These are phyloP conservation scores for Penicillium parvum DNA, from an alignment of 495 filamentous ascomycete genomes.

Conservation along the genomic window DNA sequence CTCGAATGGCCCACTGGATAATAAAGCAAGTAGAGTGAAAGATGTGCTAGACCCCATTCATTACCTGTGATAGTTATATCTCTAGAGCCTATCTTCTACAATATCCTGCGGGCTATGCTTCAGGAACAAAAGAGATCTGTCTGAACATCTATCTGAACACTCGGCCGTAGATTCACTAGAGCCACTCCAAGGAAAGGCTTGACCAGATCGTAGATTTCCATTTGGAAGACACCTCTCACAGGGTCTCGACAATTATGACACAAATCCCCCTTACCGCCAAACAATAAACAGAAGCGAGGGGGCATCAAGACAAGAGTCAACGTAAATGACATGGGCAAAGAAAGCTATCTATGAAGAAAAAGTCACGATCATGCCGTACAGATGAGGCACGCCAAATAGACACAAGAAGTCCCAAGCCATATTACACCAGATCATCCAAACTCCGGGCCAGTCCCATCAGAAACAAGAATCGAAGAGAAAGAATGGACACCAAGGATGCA, in stretches of 20 bases:
- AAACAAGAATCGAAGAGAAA: slow-evolving; percentile 9
- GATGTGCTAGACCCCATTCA: too few species aligned
- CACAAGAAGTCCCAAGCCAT: slow-evolving; percentile 8
- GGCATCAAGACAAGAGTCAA: not conserved
- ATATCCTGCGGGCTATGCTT: too few species aligned
- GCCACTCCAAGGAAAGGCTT: not conserved
- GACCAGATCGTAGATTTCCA: not conserved
- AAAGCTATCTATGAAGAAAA: slow-evolving; percentile 13
- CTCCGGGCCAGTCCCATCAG: slow-evolving; percentile 17
- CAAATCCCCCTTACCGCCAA: slow-evolving; percentile 5
- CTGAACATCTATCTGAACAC: too few species aligned
- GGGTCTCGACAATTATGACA: slow-evolving; percentile 8
- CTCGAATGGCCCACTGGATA: too few species aligned
- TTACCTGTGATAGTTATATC: too few species aligned
- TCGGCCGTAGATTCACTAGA: too few species aligned
- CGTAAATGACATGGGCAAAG: slow-evolving; percentile 12
- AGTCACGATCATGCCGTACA: not conserved
- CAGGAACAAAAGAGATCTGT: too few species aligned
- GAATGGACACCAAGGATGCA: slow-evolving; percentile 26
- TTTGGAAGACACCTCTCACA: not conserved
- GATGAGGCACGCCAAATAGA: slow-evolving; percentile 8
- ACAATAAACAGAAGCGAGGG: slow-evolving; percentile 7
- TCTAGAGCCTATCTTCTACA: too few species aligned
- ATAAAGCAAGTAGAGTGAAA: too few species aligned
- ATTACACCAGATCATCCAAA: slow-evolving; percentile 26